Base-by-base conservation (phyloP, 164 flowering plant species). In the Vitis riparia region DNA sequence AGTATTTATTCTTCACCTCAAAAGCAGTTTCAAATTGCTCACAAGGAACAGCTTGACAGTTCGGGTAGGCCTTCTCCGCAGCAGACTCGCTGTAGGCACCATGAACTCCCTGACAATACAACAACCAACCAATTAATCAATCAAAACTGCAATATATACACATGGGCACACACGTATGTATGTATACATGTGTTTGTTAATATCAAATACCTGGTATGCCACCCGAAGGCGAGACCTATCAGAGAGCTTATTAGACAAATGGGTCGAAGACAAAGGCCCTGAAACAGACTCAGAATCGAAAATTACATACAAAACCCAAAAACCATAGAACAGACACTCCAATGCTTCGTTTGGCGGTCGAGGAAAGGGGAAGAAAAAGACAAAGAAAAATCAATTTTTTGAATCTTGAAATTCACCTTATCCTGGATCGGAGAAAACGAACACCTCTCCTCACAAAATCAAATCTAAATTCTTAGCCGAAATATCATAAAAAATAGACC, bases 11-110 rank as follows among this genome's bases (percentile, higher is more conserved):
- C 44, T 37, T 37, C 68, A 94, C 98, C 62, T 85, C 81, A 71
- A 94, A 94, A 66, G 93, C 94, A 16, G 85, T 81, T 15, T 94
- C 98, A 55, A 92, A 94, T 66, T 94, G 93, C 62, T 92, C 98
- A 53, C 97, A 94, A 9, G 98, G 96, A 65, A 95, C 93, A 0
- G 94, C 84, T 86, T 92, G 89, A 55, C 99, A 95, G 71, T 90
- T 86, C 3, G 99, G 98, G 59, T 91, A 95, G 0, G 98, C 99
- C 80, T 91, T 95, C 75, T 84, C 79, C 0, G 99, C 99, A 8
- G 98, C 97, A 10, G 89, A 85, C 71, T 95, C 97, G 74, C 99
- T 95, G 76, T 85, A 95, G 0, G 99, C 98, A 32, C 99, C 98
- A 37, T 79, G 84, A 79, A 87, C 89, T 55, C 99, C 99, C 99